phyloP scores from a whole-genome alignment of 2,329 filamentous ascomycete genomes.

The Fusarium sp. region DNA sequence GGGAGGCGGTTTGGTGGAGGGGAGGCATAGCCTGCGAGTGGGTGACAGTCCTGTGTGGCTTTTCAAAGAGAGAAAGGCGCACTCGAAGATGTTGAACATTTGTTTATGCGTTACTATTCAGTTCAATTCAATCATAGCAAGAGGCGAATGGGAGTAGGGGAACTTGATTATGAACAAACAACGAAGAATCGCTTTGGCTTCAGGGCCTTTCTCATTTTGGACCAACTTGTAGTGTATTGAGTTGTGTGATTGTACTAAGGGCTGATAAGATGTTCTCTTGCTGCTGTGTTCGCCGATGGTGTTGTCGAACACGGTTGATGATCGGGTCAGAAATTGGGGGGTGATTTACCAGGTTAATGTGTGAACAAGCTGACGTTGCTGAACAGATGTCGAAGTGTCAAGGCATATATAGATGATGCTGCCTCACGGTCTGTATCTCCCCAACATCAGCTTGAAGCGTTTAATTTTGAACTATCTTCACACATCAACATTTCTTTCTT shows the following conservation, averaged over 20 bases:
- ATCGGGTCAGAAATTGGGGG: background rate
- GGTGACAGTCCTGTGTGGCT: slow-evolving; percentile 16
- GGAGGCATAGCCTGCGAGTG: slow-evolving; percentile 28
- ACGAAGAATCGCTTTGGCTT: slow-evolving; percentile 33
- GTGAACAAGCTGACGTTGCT: background rate
- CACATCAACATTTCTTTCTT: background rate
- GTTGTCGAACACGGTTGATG: background rate
- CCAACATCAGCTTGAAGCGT: background rate
- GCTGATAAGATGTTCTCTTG: background rate
- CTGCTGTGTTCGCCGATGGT: background rate
- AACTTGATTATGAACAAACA: slow-evolving; percentile 47
- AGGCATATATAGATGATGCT: slow-evolving; percentile 2
- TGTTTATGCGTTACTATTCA: slow-evolving; percentile 47
- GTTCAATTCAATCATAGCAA: slow-evolving; percentile 51
- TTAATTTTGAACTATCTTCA: background rate
- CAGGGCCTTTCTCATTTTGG: background rate
- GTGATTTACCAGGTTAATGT: background rate
- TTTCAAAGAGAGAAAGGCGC: slow-evolving; percentile 21
- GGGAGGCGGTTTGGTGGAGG: slow-evolving; percentile 36
- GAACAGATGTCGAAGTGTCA: background rate
- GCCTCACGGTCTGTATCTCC: background rate
- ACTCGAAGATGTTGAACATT: slow-evolving; percentile 37
- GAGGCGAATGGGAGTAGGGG: slow-evolving; percentile 55
- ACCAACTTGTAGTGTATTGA: background rate
- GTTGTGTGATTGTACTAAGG: background rate